These are phyloP conservation scores for Syzygium aromaticum DNA, from an alignment of 345 rosid genomes.

Conservation along the genomic window DNA sequence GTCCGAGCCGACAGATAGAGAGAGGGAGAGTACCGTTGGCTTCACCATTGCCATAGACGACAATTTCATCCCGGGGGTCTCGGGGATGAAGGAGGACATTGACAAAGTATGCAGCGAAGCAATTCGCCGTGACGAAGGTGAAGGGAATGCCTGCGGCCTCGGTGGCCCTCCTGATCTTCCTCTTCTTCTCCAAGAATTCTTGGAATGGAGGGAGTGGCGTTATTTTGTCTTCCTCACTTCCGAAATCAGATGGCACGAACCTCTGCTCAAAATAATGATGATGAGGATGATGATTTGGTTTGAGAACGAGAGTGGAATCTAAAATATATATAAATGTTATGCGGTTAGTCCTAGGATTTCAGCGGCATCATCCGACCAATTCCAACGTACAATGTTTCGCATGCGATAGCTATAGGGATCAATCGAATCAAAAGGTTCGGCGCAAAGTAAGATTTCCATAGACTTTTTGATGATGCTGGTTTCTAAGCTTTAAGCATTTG, in stretches of 20 bases:
- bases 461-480: neutral
- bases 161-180: conserved; percentile 25
- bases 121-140: conserved; percentile 30
- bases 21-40: conserved; percentile 15
- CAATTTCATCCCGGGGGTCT: neutral
- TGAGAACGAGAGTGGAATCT: neutral
- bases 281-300: neutral
- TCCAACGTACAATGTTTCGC: neutral
- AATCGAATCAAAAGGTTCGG: too few species aligned
- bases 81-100: conserved; percentile 17
- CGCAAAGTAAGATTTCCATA: neutral
- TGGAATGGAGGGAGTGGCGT: conserved; percentile 29
- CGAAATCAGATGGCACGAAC: conserved; percentile 41
- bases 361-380: accelerated
- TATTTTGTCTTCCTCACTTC: conserved; percentile 29
- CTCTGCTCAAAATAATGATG: conserved; percentile 10
- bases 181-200: conserved; percentile 20
- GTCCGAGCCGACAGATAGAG: neutral
- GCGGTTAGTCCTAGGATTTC: neutral
- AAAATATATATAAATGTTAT: neutral
- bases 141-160: conserved; percentile 31
- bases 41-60: conserved; percentile 28
- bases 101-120: conserved; percentile 30
- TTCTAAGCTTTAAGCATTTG: neutral
- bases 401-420: neutral